These are phyloP conservation scores for Trichosanthes truncata DNA, from an alignment of 306 rosid genomes.

Conservation along the genomic window DNA sequence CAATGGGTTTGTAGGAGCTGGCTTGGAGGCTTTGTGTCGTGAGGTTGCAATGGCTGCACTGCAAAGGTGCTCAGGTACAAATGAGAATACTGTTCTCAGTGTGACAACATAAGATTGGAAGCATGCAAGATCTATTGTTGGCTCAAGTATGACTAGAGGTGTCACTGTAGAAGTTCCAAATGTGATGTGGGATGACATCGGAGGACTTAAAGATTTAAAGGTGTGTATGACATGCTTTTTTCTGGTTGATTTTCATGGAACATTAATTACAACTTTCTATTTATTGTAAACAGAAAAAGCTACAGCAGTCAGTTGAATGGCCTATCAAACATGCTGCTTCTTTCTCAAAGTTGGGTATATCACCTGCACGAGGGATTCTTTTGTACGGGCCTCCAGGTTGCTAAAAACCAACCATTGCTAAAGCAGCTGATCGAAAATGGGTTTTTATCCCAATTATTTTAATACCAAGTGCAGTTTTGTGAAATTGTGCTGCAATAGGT, in stretches of 20 bases:
- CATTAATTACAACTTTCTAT: neutral
- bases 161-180: slow-evolving; percentile 78
- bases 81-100: slow-evolving; percentile 29
- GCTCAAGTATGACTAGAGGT: slow-evolving; percentile 91
- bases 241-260: slow-evolving; percentile 8
- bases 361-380: slow-evolving; percentile 86
- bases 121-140: slow-evolving; percentile 51
- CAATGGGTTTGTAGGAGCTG: slow-evolving; percentile 96
- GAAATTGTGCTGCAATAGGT: too few relatives aligned
- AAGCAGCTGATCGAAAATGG: too few relatives aligned
- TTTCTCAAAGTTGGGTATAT: slow-evolving; percentile 69
- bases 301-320: slow-evolving; percentile 88
- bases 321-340: slow-evolving; percentile 68
- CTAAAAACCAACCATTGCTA: slow-evolving; percentile 91
- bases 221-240: slow-evolving; percentile 33
- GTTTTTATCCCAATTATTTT: too few relatives aligned
- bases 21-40: slow-evolving; percentile 71
- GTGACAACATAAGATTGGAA: slow-evolving; percentile 69
- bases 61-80: slow-evolving; percentile 40
- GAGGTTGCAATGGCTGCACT: slow-evolving; percentile 52
- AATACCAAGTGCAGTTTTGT: slow-evolving; percentile 25
- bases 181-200: slow-evolving; percentile 89
- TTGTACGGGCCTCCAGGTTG: slow-evolving; percentile 98
- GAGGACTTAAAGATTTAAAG: slow-evolving; percentile 79
- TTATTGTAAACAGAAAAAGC: slow-evolving; percentile 53